These are phyloP conservation scores for Floccularia luteovirens DNA, from an alignment of 768 basidiomycete genomes.

Conservation along the genomic window DNA sequence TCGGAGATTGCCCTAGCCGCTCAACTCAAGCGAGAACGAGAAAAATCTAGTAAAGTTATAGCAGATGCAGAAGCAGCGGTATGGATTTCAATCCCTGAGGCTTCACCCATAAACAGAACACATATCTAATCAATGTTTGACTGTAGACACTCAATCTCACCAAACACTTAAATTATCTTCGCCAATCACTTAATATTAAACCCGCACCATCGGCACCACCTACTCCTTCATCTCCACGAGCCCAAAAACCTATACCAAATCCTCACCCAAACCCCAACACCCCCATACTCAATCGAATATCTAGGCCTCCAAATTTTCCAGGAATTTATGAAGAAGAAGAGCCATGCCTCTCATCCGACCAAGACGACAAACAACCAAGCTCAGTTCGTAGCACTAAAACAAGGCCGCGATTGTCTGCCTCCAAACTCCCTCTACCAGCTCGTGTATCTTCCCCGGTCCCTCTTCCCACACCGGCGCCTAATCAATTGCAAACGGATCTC, in stretches of 20 bases:
- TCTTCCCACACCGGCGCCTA: constrained; percentile 9
- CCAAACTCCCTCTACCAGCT: constrained; percentile 39
- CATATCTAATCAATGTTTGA: constrained; percentile 1
- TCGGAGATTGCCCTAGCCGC: constrained; percentile 71
- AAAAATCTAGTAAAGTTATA: constrained; percentile 66
- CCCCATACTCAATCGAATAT: constrained; percentile 46
- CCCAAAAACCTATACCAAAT: constrained; percentile 35
- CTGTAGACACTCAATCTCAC: constrained; percentile 49
- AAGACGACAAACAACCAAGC: constrained; percentile 34
- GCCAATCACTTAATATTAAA: constrained; percentile 49
- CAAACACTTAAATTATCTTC: constrained; percentile 58
- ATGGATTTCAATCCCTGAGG: constrained; percentile 18
- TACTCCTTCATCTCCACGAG: constrained; percentile 40
- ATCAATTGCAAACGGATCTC: constrained; percentile 14
- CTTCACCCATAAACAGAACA: constrained; percentile 5
- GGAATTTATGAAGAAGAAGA: constrained; percentile 68
- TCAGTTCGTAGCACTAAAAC: constrained; percentile 33
- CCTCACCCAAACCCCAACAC: constrained; percentile 27
- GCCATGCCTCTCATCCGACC: constrained; percentile 32
- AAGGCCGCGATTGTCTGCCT: constrained; percentile 41
- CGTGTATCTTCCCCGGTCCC: constrained; percentile 31
- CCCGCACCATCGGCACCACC: constrained; percentile 23
- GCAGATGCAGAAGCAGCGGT: constrained; percentile 73
- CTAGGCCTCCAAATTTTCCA: constrained; percentile 60
- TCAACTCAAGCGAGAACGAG: constrained; percentile 75